phyloP scores from a whole-genome alignment of 257 asterid species.

The Misopates orontium region DNA sequence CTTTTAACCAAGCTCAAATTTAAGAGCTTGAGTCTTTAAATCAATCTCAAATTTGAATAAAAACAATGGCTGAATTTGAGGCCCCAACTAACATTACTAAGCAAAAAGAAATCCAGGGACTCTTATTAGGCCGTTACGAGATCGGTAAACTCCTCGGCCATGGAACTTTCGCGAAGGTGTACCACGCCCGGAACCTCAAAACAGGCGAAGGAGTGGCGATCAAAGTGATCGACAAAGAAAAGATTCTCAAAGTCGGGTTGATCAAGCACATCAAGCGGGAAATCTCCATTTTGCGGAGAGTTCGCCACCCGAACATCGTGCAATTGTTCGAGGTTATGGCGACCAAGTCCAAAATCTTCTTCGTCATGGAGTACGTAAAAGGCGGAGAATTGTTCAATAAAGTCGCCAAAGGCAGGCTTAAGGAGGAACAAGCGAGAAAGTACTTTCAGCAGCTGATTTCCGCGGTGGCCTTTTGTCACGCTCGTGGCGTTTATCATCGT shows the following conservation, averaged over 20 bases:
- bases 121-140: conserved; percentile 52
- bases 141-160: conserved; percentile 59
- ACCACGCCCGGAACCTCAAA: conserved; percentile 50
- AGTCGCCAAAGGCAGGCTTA: conserved; percentile 66
- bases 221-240: conserved; percentile 64
- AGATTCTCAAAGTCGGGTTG: conserved; percentile 51
- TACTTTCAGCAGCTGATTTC: conserved; percentile 66
- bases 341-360: conserved; percentile 54
- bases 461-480: conserved; percentile 60
- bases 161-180: conserved; percentile 69
- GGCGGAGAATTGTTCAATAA: conserved; percentile 69
- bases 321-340: conserved; percentile 72
- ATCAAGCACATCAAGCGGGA: conserved; percentile 60
- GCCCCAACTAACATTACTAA: not conserved
- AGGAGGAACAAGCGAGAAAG: conserved; percentile 54
- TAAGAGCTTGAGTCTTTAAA: too few relatives aligned
- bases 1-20: too few relatives aligned
- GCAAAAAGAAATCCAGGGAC: conserved; percentile 46
- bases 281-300: conserved; percentile 60
- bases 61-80: too few relatives aligned
- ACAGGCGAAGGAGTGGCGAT: conserved; percentile 56
- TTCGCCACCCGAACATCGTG: conserved; percentile 68
- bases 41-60: too few relatives aligned
- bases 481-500: conserved; percentile 69
- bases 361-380: conserved; percentile 62